Percentiles rank a stretch among this genome's conserved stretches.
Evolutionary conservation across 768 basidiomycete genomes (phyloP).

Genomic region (Suillus subaureus): DNA sequence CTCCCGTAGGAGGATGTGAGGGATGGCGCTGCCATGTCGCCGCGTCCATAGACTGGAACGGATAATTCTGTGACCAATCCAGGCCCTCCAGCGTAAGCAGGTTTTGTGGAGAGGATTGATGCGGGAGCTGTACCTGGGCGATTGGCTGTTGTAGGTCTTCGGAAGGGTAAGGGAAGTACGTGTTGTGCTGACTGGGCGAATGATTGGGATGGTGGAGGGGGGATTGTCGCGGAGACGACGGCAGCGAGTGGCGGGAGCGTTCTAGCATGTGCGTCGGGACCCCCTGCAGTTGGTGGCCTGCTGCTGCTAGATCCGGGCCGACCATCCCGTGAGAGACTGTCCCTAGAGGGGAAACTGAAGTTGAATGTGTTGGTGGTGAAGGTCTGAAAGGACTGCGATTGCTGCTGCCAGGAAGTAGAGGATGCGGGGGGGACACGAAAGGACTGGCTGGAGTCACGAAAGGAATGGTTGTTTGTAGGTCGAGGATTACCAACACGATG

Average conservation of each 20-base stretch:
- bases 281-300: conserved; percentile 57
- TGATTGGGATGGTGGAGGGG: conserved; percentile 44
- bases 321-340: conserved; percentile 37
- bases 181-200: conserved; percentile 47
- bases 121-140: conserved; percentile 75
- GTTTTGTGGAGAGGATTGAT: conserved; percentile 47
- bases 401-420: conserved; percentile 41
- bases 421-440: conserved; percentile 66
- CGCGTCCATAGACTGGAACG: conserved; percentile 42
- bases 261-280: conserved; percentile 44
- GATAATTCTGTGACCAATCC: conserved; percentile 53
- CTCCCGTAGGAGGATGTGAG: conserved; percentile 26
- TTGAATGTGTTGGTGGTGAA: conserved; percentile 49
- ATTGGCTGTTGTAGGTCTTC: conserved; percentile 60
- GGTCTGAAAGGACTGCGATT: conserved; percentile 73
- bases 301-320: conserved; percentile 50
- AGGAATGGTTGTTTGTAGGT: conserved; percentile 59
- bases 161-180: conserved; percentile 58
- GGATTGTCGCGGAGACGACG: conserved; percentile 75
- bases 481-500: conserved; percentile 39
- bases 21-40: conserved; percentile 40
- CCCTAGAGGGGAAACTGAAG: conserved; percentile 40
- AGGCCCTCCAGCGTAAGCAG: conserved; percentile 51
- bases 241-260: conserved; percentile 75
- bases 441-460: conserved; percentile 82